Percentiles rank a stretch among this genome's conserved stretches.
Conservation (phyloP, 1,284 basidiomycete species). For the Boletus sp. region DNA sequence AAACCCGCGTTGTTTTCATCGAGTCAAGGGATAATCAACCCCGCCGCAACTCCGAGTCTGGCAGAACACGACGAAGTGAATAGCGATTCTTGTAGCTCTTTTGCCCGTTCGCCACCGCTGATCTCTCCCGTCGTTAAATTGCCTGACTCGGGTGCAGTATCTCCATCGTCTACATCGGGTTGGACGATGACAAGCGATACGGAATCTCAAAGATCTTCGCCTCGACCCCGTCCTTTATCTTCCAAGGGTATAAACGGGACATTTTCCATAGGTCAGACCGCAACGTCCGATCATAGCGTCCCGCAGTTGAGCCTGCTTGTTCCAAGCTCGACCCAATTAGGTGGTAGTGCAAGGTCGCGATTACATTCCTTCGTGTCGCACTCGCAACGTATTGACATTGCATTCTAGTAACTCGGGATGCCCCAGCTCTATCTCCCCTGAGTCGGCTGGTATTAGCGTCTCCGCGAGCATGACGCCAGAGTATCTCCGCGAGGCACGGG, state of each 20-base stretch:
- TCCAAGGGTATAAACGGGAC: slow-evolving; percentile 13
- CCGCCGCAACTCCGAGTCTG: background rate
- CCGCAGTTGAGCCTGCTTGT: slow-evolving; percentile 32
- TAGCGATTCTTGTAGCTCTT: slow-evolving; percentile 24
- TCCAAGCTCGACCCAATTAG: slow-evolving; percentile 17
- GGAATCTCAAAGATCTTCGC: slow-evolving; percentile 19
- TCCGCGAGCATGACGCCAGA: slow-evolving; percentile 34
- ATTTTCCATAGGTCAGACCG: slow-evolving; percentile 7
- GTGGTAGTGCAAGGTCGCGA: slow-evolving; percentile 19
- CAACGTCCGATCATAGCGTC: slow-evolving; percentile 13
- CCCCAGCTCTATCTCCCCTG: slow-evolving; percentile 34
- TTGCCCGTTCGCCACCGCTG: slow-evolving; percentile 29
- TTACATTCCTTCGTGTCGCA: background rate
- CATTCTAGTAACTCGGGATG: slow-evolving; percentile 24
- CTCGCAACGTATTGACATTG: slow-evolving; percentile 8
- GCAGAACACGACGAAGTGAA: slow-evolving; percentile 15
- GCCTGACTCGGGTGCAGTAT: slow-evolving; percentile 25
- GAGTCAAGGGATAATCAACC: slow-evolving; percentile 15
- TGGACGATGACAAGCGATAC: slow-evolving; percentile 31
- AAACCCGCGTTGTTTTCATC: slow-evolving; percentile 19
- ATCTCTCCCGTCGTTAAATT: slow-evolving; percentile 32
- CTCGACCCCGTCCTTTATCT: slow-evolving; percentile 8
- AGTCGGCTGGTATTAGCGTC: slow-evolving; percentile 32
- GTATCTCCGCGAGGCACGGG: slow-evolving; percentile 33
- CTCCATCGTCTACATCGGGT: slow-evolving; percentile 27